Conservation (phyloP, 768 basidiomycete genomes). For the Russula sp. region DNA sequence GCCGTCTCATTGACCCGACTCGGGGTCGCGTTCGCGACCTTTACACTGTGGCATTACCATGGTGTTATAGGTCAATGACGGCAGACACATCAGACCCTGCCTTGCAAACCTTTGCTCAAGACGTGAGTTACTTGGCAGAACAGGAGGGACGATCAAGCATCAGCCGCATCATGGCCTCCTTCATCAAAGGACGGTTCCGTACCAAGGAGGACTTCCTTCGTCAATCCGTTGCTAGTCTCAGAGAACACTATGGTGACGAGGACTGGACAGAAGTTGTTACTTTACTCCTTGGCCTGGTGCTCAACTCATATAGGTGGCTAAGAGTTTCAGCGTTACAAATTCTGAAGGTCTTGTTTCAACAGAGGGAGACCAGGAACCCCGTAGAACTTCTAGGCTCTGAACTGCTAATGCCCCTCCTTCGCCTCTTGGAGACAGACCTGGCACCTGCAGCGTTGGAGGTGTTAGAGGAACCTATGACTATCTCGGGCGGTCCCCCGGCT, state of each 20-base stretch:
- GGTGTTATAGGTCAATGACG: slow-evolving; percentile 78
- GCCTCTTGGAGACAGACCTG: slow-evolving; percentile 81
- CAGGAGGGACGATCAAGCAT: slow-evolving; percentile 70
- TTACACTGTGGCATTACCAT: slow-evolving; percentile 77
- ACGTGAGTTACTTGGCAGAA: slow-evolving; percentile 66
- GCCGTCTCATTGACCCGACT: slow-evolving; percentile 61
- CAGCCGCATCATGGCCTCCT: slow-evolving; percentile 81
- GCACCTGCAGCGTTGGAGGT: slow-evolving; percentile 84
- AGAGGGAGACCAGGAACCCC: slow-evolving; percentile 67
- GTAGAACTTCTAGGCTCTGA: slow-evolving; percentile 76
- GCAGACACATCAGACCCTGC: slow-evolving; percentile 49
- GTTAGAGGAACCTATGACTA: slow-evolving; percentile 82
- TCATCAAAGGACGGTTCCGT: slow-evolving; percentile 79
- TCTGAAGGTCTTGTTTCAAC: slow-evolving; percentile 82
- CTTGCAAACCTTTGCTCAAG: slow-evolving; percentile 63
- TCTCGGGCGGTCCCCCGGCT: slow-evolving; percentile 68
- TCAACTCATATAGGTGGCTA: slow-evolving; percentile 79
- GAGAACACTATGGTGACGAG: slow-evolving; percentile 74
- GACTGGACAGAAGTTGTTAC: slow-evolving; percentile 78
- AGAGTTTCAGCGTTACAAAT: slow-evolving; percentile 79
- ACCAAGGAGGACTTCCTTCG: slow-evolving; percentile 91
- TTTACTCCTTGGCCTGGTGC: slow-evolving; percentile 75
- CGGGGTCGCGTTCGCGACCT: slow-evolving; percentile 71
- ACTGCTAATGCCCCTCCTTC: slow-evolving; percentile 82
- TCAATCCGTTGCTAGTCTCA: slow-evolving; percentile 76